phyloP scores from a whole-genome alignment of 202 grass and related monocot genomes.

The Digitaria exilis region DNA sequence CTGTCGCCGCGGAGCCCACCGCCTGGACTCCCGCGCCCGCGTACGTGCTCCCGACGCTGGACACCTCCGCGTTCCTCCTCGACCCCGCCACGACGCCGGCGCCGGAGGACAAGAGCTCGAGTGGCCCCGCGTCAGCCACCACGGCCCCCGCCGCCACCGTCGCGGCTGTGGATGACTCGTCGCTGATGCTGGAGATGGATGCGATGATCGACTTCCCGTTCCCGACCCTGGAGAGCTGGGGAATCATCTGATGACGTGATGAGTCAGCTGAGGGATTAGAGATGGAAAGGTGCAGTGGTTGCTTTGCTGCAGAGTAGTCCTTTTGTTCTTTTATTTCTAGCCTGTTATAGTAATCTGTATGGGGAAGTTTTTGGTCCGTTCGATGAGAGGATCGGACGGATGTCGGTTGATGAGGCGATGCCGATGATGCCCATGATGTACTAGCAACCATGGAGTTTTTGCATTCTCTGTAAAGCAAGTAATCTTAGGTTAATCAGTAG shows the following conservation, averaged over 20 bases:
- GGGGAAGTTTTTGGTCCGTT: background rate
- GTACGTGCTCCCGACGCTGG: conserved; percentile 72
- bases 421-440: background rate
- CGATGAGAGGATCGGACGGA: conserved; percentile 4
- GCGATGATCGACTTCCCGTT: conserved; percentile 49
- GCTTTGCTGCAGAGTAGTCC: background rate
- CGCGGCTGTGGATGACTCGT: background rate
- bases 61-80: conserved; percentile 82
- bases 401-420: background rate
- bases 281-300: no score
- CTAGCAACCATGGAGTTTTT: background rate
- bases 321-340: no score
- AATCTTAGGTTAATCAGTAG: background rate
- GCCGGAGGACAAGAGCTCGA: background rate
- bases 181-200: conserved; percentile 46
- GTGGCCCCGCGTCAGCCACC: background rate
- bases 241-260: conserved; percentile 45
- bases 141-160: background rate
- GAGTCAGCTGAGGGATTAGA: no score
- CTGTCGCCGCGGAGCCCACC: background rate
- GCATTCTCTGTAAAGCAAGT: background rate
- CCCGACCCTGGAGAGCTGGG: conserved; percentile 83
- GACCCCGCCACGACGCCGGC: conserved; percentile 2
- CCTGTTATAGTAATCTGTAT: background rate
- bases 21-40: background rate